Conservation (phyloP, 257 asterid species). For the Marsdenia floribunda region DNA sequence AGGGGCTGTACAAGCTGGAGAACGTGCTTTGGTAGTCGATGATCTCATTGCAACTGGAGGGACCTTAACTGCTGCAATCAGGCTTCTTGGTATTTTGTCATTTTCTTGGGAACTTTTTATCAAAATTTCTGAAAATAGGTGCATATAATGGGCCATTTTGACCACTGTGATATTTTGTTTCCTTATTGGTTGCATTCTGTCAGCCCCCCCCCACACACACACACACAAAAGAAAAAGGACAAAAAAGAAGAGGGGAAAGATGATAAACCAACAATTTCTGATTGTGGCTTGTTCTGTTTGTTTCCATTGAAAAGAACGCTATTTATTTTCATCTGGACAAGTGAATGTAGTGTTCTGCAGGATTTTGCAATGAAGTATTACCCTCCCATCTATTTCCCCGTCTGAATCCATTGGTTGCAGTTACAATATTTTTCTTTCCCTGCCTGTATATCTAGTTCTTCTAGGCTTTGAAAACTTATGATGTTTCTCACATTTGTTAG, state of each 20-base stretch:
- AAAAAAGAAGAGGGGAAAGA: neutral
- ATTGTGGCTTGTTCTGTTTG: neutral
- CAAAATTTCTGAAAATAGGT: neutral
- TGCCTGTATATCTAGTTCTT: neutral
- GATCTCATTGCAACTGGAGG: conserved; percentile 98
- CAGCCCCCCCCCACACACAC: neutral
- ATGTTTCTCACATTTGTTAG: neutral
- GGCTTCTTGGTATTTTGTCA: conserved; percentile 62
- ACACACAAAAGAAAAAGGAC: no score
- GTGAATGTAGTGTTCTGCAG: neutral
- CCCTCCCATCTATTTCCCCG: neutral
- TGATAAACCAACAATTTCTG: neutral
- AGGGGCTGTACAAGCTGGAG: conserved; percentile 91
- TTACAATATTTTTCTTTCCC: neutral
- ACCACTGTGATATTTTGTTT: neutral
- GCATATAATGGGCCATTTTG: neutral
- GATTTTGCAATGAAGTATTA: neutral
- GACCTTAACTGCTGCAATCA: conserved; percentile 78
- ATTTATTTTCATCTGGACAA: neutral
- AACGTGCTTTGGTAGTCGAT: conserved; percentile 73
- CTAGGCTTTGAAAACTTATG: neutral
- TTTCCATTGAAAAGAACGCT: neutral
- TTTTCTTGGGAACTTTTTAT: conserved; percentile 8
- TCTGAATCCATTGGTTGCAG: neutral
- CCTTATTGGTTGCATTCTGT: neutral